Percentiles rank a stretch among this genome's conserved stretches.
Evolutionary conservation across 495 filamentous ascomycete genomes (phyloP).

Genomic region (Bacidia gigantensis): DNA sequence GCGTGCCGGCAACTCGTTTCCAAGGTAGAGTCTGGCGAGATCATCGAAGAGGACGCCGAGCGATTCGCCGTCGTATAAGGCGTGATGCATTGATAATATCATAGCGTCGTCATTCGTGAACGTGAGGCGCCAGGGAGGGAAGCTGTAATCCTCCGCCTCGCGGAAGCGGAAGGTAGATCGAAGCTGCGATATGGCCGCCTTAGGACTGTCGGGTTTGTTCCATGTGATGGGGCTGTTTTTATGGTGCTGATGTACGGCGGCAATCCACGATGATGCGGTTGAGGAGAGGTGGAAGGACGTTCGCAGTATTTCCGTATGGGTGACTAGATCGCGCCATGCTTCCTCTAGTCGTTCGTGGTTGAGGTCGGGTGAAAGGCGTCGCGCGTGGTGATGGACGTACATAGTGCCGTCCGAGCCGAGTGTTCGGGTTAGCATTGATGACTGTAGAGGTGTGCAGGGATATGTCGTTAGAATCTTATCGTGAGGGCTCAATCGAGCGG

Average conservation of each 20-base stretch:
- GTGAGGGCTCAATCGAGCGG: neutral
- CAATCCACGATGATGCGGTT: constrained; percentile 8
- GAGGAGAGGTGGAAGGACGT: constrained; percentile 15
- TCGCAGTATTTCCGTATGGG: constrained; percentile 19
- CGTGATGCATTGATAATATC: constrained; percentile 57
- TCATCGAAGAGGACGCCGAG: constrained; percentile 48
- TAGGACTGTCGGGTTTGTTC: neutral
- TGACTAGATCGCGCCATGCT: constrained; percentile 8
- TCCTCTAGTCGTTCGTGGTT: constrained; percentile 3
- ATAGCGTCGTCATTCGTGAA: constrained; percentile 16
- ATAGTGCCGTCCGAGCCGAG: constrained; percentile 15
- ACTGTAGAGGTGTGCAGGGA: constrained; percentile 21
- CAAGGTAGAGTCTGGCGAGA: constrained; percentile 1
- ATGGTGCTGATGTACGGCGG: constrained; percentile 13
- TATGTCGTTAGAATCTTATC: constrained; percentile 5
- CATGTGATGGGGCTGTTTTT: neutral
- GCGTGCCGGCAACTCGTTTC: neutral
- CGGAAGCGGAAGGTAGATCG: constrained; percentile 5
- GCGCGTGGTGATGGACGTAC: constrained; percentile 21
- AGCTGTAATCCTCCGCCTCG: constrained; percentile 7
- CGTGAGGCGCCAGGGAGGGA: constrained; percentile 5
- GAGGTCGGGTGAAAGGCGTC: constrained; percentile 6
- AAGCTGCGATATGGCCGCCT: neutral
- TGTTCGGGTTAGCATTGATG: constrained; percentile 21
- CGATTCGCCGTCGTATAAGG: constrained; percentile 65